Evolutionary conservation across 2,329 filamentous ascomycete genomes (phyloP).

Genomic region (Sclerotiophoma versabilis): DNA sequence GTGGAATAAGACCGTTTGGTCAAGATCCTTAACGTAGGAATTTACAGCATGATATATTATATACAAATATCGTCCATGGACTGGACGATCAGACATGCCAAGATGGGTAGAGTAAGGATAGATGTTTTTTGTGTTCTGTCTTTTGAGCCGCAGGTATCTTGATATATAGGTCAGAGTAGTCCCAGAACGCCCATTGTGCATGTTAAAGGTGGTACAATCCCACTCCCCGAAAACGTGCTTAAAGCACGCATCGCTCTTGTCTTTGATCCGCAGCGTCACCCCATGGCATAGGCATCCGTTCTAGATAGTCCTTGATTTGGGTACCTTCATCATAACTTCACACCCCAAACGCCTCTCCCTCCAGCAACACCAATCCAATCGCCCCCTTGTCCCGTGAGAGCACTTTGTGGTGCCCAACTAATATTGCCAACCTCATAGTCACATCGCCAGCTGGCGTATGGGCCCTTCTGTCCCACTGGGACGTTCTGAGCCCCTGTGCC

Average conservation of each 20-base stretch:
- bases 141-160: constrained; percentile 2
- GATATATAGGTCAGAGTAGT: not conserved
- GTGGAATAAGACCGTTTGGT: too few species aligned
- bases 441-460: constrained; percentile 80
- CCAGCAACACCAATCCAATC: constrained; percentile 87
- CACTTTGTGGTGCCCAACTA: constrained; percentile 79
- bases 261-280: constrained; percentile 7
- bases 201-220: not conserved
- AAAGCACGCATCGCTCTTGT: not conserved
- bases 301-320: not conserved
- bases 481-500: constrained; percentile 34
- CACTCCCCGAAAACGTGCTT: not conserved
- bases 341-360: constrained; percentile 82
- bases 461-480: constrained; percentile 65
- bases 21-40: not conserved
- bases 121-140: not conserved
- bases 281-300: not conserved
- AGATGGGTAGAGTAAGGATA: not conserved
- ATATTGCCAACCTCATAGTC: constrained; percentile 88
- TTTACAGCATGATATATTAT: too few species aligned
- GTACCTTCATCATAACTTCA: constrained; percentile 57
- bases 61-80: too few species aligned
- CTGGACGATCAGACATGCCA: too few species aligned
- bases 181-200: constrained; percentile 8
- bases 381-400: constrained; percentile 71